Conservation (phyloP, 345 rosid genomes). For the Eucalyptus albens region DNA sequence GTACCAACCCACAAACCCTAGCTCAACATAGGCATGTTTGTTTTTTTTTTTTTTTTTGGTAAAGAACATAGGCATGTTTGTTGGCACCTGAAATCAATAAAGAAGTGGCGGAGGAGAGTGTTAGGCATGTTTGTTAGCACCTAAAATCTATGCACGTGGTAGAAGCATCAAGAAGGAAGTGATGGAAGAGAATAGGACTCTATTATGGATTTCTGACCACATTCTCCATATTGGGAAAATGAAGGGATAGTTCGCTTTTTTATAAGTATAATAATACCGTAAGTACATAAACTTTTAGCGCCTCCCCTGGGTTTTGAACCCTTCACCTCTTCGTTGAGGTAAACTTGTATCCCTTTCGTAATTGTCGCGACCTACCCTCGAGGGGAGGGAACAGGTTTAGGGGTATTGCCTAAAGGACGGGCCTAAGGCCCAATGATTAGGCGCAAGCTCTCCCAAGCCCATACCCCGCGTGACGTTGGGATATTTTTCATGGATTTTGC, state of each 20-base stretch:
- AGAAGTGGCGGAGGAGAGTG: background rate
- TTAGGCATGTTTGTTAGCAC: background rate
- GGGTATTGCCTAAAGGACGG: too few relatives aligned
- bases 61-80: background rate
- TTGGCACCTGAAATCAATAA: background rate
- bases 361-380: too few relatives aligned
- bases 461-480: too few relatives aligned
- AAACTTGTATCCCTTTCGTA: background rate
- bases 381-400: too few relatives aligned
- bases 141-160: background rate
- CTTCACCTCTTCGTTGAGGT: too few relatives aligned
- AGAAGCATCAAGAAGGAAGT: background rate
- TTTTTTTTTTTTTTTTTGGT: too few relatives aligned
- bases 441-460: too few relatives aligned
- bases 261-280: too few relatives aligned
- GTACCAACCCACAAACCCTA: background rate
- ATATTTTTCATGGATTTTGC: too few relatives aligned
- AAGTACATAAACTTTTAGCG: background rate
- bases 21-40: background rate
- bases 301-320: too few relatives aligned
- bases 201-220: too few relatives aligned
- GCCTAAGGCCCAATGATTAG: too few relatives aligned
- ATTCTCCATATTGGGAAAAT: background rate
- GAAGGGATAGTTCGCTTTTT: background rate
- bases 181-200: background rate